These are phyloP conservation scores for Carpinus viminea DNA, from an alignment of 306 rosid species.

Conservation along the genomic window DNA sequence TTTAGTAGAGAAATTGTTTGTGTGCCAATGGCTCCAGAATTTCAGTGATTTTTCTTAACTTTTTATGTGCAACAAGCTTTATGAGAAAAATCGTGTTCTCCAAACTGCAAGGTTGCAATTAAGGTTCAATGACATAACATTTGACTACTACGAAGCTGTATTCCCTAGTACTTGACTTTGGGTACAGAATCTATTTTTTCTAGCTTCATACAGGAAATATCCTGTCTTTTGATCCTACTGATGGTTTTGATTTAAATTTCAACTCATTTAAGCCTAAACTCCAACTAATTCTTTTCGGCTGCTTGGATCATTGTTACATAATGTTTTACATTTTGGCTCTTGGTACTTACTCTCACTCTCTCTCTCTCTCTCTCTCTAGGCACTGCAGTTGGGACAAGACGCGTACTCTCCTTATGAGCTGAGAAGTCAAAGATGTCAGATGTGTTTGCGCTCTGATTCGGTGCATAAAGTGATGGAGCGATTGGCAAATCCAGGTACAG, in stretches of 20 bases:
- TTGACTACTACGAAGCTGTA: not conserved
- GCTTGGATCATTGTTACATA: not conserved
- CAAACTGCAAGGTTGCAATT: constrained; percentile 4
- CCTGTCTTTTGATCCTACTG: not conserved
- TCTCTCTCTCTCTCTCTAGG: constrained; percentile 49
- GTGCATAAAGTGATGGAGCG: constrained; percentile 98
- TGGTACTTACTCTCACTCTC: constrained; percentile 2
- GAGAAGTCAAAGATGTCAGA: constrained; percentile 92
- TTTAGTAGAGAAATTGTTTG: not conserved
- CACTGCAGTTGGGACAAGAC: constrained; percentile 93
- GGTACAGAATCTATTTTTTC: not conserved
- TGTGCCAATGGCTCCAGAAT: not conserved
- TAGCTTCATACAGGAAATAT: not conserved
- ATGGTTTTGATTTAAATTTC: not conserved
- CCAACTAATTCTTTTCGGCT: not conserved
- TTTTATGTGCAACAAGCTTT: not conserved
- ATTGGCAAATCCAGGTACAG: constrained; percentile 76
- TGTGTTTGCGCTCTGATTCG: constrained; percentile 90
- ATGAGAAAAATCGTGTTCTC: constrained; percentile 4
- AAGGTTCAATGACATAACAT: not conserved
- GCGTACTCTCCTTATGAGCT: constrained; percentile 55
- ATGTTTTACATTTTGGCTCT: constrained; percentile 13
- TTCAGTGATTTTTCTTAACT: not conserved
- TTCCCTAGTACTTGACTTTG: not conserved
- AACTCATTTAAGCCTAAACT: not conserved